Percentiles rank a stretch among this genome's conserved stretches.
Evolutionary conservation across 257 asterid genomes (phyloP).

Genomic region (Solanum phureja): DNA sequence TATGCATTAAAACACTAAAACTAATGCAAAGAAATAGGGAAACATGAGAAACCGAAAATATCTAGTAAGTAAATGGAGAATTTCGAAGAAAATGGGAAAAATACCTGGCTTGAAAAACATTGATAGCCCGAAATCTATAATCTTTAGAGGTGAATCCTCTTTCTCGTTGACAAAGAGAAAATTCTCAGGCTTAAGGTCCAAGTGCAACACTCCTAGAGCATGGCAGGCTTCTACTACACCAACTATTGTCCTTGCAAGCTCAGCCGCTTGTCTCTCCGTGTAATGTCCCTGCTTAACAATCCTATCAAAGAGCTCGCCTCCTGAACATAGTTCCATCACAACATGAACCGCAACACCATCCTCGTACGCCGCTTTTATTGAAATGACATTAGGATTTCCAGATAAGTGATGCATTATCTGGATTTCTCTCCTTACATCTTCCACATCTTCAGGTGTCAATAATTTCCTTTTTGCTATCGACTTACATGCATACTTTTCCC

Average conservation of each 20-base stretch:
- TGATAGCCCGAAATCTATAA: slow-evolving; percentile 39
- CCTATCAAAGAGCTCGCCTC: slow-evolving; percentile 47
- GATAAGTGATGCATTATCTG: slow-evolving; percentile 48
- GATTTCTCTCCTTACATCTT: slow-evolving; percentile 45
- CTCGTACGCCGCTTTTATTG: slow-evolving; percentile 37
- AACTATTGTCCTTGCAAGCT: slow-evolving; percentile 33
- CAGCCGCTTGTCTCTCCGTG: slow-evolving; percentile 38
- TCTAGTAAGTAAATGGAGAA: neutral
- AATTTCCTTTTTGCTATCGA: slow-evolving; percentile 40
- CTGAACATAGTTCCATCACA: slow-evolving; percentile 40
- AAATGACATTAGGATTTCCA: slow-evolving; percentile 36
- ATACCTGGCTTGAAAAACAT: slow-evolving; percentile 40
- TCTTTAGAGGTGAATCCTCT: slow-evolving; percentile 34
- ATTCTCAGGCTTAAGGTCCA: slow-evolving; percentile 40
- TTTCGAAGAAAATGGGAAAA: neutral
- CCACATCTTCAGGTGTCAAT: slow-evolving; percentile 37
- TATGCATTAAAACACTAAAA: neutral
- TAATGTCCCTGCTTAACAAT: slow-evolving; percentile 42
- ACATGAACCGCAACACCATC: slow-evolving; percentile 38
- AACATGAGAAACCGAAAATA: neutral
- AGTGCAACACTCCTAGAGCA: slow-evolving; percentile 38
- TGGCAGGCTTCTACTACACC: slow-evolving; percentile 46
- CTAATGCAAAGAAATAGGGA: neutral
- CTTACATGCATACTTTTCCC: slow-evolving; percentile 35
- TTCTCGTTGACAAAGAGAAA: slow-evolving; percentile 28